These are phyloP conservation scores for Penicillium expansum DNA, from an alignment of 2,329 filamentous ascomycete species.

Conservation along the genomic window DNA sequence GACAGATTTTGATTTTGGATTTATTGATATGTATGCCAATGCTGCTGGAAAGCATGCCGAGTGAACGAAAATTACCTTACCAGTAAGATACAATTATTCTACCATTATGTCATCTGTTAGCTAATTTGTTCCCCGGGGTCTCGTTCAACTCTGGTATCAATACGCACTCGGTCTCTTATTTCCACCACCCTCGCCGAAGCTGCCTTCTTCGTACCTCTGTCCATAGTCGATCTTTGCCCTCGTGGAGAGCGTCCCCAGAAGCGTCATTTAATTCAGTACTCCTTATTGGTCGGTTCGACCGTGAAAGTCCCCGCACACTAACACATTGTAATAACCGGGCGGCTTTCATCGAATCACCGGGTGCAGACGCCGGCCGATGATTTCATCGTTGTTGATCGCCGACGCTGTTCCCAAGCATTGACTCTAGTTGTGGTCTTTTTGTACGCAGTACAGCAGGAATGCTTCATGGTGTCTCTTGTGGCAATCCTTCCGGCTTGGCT, in stretches of 20 bases:
- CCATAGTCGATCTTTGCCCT: conserved; percentile 21
- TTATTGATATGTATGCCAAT: conserved; percentile 16
- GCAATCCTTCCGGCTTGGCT: background rate
- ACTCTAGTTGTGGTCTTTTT: background rate
- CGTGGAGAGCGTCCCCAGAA: conserved; percentile 20
- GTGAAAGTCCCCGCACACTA: conserved; percentile 14
- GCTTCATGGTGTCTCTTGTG: background rate
- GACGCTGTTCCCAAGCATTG: conserved; percentile 5
- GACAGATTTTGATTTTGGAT: background rate
- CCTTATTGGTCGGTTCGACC: conserved; percentile 14
- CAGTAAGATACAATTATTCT: background rate
- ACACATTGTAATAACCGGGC: conserved; percentile 12
- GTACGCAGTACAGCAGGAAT: background rate
- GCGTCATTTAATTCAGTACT: conserved; percentile 25
- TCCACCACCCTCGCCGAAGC: conserved; percentile 22
- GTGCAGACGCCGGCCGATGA: conserved; percentile 17
- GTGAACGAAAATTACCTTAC: background rate
- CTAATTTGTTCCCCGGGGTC: background rate
- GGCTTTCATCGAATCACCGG: conserved; percentile 19
- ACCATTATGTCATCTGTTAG: conserved; percentile 17
- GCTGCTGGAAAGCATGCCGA: conserved; percentile 7
- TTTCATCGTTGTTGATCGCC: conserved; percentile 17
- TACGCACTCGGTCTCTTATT: conserved; percentile 5
- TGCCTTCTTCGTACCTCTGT: conserved; percentile 20
- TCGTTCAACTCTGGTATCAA: conserved; percentile 4